Evolutionary conservation across 2,329 filamentous ascomycete genomes (phyloP).

Genomic region (Colletotrichum sp.): DNA sequence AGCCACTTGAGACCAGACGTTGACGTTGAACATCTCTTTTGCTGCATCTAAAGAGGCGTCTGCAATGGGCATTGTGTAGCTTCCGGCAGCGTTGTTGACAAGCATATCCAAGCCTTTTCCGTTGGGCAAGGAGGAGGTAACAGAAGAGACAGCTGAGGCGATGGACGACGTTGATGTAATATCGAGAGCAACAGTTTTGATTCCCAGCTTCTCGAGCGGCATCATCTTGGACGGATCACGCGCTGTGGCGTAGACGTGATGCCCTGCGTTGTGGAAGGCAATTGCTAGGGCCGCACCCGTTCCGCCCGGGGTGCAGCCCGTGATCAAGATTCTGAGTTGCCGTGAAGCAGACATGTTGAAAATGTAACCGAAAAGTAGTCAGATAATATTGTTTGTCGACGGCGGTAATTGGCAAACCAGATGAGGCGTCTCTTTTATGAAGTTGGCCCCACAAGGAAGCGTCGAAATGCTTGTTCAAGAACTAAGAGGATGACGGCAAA

Average conservation of each 20-base stretch:
- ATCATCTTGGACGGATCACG: slow-evolving; percentile 29
- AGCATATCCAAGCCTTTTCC: slow-evolving; percentile 28
- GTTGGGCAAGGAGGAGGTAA: background rate
- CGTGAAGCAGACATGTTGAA: background rate
- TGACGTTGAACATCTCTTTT: slow-evolving; percentile 30
- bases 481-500: background rate
- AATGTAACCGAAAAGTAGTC: background rate
- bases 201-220: slow-evolving; percentile 25
- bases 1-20: slow-evolving; percentile 32
- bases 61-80: slow-evolving; percentile 31
- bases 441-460: background rate
- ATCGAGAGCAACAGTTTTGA: slow-evolving; percentile 31
- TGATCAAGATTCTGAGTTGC: slow-evolving; percentile 25
- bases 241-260: slow-evolving; percentile 37
- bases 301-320: slow-evolving; percentile 30
- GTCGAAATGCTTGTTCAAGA: background rate
- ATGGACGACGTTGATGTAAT: slow-evolving; percentile 33
- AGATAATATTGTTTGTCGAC: background rate
- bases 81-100: slow-evolving; percentile 35
- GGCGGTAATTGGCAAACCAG: background rate
- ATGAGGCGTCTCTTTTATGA: fast-evolving
- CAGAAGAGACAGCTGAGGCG: slow-evolving; percentile 12
- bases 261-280: slow-evolving; percentile 26
- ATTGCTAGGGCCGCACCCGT: slow-evolving; percentile 29
- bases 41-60: slow-evolving; percentile 31